Conservation (phyloP, 176 grass and related monocot species). For the Olyra latifolia region DNA sequence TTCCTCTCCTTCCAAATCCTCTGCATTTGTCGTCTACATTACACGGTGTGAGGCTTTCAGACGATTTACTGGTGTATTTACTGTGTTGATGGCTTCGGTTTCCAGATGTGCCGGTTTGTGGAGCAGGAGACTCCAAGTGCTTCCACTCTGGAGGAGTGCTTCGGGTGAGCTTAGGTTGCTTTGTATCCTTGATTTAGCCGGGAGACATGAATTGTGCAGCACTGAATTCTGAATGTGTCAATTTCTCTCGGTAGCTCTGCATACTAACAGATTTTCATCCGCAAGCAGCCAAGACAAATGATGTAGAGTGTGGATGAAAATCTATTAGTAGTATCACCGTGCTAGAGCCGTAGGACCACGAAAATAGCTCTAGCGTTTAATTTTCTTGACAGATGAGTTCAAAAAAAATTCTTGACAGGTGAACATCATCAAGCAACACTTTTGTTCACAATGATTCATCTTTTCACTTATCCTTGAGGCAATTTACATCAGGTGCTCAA, state of each 20-base stretch:
- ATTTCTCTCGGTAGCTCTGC: not conserved
- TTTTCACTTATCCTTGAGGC: not conserved
- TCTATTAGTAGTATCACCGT: no score
- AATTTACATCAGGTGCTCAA: not conserved
- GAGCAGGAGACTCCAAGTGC: slow-evolving; percentile 58
- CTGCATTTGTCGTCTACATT: not conserved
- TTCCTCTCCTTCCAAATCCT: slow-evolving; percentile 6
- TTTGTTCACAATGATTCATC: no score
- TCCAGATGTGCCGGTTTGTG: slow-evolving; percentile 75
- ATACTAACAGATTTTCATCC: not conserved
- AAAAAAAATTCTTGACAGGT: no score
- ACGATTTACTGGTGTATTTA: not conserved
- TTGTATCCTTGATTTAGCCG: slow-evolving; percentile 60
- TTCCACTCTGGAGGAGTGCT: slow-evolving; percentile 76
- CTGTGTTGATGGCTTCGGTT: not conserved
- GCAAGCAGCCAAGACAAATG: no score
- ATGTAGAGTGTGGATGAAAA: no score
- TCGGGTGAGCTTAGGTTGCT: slow-evolving; percentile 86
- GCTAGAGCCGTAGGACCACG: no score
- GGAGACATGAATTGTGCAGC: not conserved
- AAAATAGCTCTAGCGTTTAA: no score
- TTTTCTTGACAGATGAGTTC: no score
- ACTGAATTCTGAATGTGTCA: not conserved
- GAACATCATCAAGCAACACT: no score
- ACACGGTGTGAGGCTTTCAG: no score